Conservation (phyloP, 2,329 filamentous ascomycete genomes). For the Neonectria coccinea region DNA sequence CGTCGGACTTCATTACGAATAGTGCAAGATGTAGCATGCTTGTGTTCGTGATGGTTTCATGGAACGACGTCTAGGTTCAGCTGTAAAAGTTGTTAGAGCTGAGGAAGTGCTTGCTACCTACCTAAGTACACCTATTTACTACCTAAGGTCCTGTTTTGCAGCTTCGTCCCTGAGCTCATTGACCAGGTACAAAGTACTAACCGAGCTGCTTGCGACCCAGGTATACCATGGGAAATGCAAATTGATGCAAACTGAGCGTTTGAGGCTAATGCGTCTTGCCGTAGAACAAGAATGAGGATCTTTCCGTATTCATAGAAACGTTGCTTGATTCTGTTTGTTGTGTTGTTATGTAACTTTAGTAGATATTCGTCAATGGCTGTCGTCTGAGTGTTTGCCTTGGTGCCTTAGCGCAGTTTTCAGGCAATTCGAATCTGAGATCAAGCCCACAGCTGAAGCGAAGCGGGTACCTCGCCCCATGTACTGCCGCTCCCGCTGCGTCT, state of each 20-base stretch:
- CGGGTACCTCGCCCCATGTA: constrained; percentile 45
- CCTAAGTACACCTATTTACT: not conserved
- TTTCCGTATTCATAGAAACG: not conserved
- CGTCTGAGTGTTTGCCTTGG: constrained; percentile 47
- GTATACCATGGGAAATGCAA: not conserved
- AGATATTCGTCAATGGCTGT: not conserved
- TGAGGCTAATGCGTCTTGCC: not conserved
- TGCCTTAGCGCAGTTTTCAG: constrained; percentile 48
- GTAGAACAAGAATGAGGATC: not conserved
- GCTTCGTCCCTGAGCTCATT: no score
- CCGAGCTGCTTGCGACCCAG: no score
- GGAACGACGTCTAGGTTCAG: not conserved
- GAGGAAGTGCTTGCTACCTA: not conserved
- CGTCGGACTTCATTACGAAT: not conserved
- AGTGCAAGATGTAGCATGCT: not conserved
- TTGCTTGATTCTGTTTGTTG: not conserved
- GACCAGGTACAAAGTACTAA: no score
- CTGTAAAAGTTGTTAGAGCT: not conserved
- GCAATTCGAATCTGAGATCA: constrained; percentile 35
- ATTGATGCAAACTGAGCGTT: not conserved
- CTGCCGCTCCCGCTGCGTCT: constrained; percentile 23
- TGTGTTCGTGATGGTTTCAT: not conserved
- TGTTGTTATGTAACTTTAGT: not conserved
- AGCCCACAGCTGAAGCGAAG: not conserved
- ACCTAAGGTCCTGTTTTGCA: no score